Conservation (phyloP, 2,329 filamentous ascomycete genomes). For the Anthostomella pinea region DNA sequence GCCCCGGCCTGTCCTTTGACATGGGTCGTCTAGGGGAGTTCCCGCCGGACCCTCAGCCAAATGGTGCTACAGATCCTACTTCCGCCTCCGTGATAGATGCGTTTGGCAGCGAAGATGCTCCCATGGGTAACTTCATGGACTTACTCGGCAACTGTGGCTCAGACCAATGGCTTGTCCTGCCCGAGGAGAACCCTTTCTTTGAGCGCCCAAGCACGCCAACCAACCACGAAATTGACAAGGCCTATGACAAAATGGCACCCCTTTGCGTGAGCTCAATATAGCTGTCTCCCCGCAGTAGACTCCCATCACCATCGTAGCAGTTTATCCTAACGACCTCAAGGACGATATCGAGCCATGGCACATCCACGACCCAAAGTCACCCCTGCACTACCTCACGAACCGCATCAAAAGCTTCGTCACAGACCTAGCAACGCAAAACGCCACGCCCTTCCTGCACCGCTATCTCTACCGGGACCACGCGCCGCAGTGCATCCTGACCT, state of each 20-base stretch:
- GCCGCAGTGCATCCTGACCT: constrained; percentile 29
- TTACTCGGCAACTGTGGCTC: constrained; percentile 5
- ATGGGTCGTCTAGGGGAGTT: constrained; percentile 5
- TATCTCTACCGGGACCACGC: constrained; percentile 26
- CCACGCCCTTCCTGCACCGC: constrained; percentile 31
- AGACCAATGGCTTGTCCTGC: constrained; percentile 12
- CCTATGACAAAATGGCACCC: constrained; percentile 19
- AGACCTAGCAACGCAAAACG: constrained; percentile 26
- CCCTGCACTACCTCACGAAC: constrained; percentile 24
- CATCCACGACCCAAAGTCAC: constrained; percentile 27
- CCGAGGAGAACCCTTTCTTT: neutral
- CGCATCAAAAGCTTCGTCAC: constrained; percentile 25
- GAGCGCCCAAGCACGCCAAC: constrained; percentile 15
- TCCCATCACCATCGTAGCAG: neutral
- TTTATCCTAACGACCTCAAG: constrained; percentile 13
- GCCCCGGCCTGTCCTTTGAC: constrained; percentile 8
- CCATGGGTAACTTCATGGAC: constrained; percentile 8
- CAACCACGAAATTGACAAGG: constrained; percentile 11
- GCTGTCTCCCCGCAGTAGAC: neutral
- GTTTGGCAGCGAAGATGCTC: no score
- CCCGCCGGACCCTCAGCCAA: neutral
- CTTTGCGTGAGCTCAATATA: constrained; percentile 22
- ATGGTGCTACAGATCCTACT: neutral
- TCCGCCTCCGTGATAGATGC: neutral
- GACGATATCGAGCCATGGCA: constrained; percentile 25